Evolutionary conservation across 345 rosid species (phyloP), one percentile per base, ranked within the genome.

Genomic region (Citrus maxima): DNA sequence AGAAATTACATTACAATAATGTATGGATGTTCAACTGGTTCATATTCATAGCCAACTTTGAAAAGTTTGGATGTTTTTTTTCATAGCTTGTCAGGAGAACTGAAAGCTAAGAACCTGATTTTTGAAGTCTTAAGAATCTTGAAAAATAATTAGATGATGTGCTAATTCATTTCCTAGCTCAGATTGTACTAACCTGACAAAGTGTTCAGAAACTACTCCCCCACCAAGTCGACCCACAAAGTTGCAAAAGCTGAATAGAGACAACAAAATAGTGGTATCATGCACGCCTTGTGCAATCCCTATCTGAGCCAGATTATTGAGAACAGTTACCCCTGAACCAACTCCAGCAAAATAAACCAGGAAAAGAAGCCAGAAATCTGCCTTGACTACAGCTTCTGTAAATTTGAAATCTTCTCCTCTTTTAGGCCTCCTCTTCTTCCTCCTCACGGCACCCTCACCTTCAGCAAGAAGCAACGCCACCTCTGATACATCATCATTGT

Each of bases 311-410:
- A 92, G 86, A 77, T 92, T 92, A 80, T 92, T 92, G 63, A 92
- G 91, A 73, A 90, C 90, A 0, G 95, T 92, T 27, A 90, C 89
- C 40, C 92, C 92, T 4, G 95, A 87, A 56, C 93, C 93, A 74
- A 90, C 93, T 77, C 93, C 93, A 10, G 82, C 83, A 77, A 92
- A 92, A 83, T 84, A 92, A 77, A 86, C 90, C 64, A 83, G 82
- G 84, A 87, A 91, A 77, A 91, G 92, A 62, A 90, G 92, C 95
- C 95, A 92, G 84, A 90, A 92, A 87, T 92, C 95, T 37, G 95
- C 93, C 84, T 92, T 90, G 74, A 92, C 56, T 71, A 88, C 67
- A 72, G 93, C 95, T 78, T 88, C 95, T 24, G 69, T 78, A 76
- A 92, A 88, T 58, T 71, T 84, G 77, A 91, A 91, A 81, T 89